phyloP scores from a whole-genome alignment of 306 rosid genomes.

The Dalbergia cultrata region DNA sequence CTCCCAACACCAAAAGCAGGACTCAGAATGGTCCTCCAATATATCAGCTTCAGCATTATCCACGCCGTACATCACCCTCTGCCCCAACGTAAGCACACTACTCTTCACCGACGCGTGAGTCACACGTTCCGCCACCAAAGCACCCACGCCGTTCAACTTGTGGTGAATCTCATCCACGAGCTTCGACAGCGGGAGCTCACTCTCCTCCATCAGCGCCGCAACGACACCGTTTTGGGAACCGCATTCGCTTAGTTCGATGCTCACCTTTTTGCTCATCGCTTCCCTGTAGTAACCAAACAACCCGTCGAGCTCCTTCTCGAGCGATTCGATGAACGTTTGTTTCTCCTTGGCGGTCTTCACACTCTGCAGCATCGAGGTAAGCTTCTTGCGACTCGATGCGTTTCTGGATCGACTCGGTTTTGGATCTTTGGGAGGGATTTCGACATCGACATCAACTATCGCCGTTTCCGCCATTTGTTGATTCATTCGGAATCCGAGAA shows the following conservation, averaged over 20 bases:
- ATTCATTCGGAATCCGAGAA: no score
- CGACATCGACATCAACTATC: conserved; percentile 41
- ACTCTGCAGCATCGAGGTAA: conserved; percentile 23
- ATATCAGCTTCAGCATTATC: conserved; percentile 88
- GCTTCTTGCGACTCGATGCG: conserved; percentile 72
- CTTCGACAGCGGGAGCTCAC: conserved; percentile 73
- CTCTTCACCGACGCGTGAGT: conserved; percentile 77
- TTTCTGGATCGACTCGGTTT: conserved; percentile 50
- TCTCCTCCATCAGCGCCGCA: conserved; percentile 82
- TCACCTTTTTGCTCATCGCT: conserved; percentile 52
- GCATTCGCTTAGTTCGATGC: conserved; percentile 54
- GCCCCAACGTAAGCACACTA: conserved; percentile 73
- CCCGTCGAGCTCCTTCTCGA: conserved; percentile 65
- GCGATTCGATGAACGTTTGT: conserved; percentile 51
- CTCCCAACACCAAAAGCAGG: conserved; percentile 99
- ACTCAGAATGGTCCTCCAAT: conserved; percentile 75
- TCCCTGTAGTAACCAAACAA: conserved; percentile 69
- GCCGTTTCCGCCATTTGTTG: conserved; percentile 46
- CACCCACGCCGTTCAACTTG: conserved; percentile 48
- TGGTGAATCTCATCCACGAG: conserved; percentile 71
- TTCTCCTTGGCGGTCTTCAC: conserved; percentile 56
- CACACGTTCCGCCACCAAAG: conserved; percentile 46
- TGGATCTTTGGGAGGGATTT: conserved; percentile 40
- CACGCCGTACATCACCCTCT: conserved; percentile 80
- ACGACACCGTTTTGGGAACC: conserved; percentile 55